Base-by-base conservation (phyloP, 1,284 basidiomycete genomes). In the Phellinidium pouzarii region DNA sequence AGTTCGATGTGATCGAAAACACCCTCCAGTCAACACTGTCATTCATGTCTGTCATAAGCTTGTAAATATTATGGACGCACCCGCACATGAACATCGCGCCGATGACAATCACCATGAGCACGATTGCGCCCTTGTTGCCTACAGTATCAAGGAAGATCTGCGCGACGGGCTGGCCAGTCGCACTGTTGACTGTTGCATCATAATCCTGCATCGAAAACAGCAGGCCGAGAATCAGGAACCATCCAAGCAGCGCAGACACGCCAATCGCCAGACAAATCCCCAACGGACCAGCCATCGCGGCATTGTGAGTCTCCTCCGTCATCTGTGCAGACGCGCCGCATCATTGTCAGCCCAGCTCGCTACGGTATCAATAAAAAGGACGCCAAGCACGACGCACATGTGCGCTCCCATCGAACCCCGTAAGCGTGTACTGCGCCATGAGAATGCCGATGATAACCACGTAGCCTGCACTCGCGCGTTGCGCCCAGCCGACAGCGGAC, bases 291-390 rank as follows among this genome's bases (percentile, higher is more conserved):
- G 81, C 73, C 75, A 80, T 77, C 5, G 82, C 80, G 12, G 86
- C 84, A 62, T 88, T 84, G 45, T 71, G 77, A 0, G 87, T 90
- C 65, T 90, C 86, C 66, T 89, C 87, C 0, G 83, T 82, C 83
- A 88, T 83, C 80, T 86, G 61, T 8, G 12, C 4, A n/a, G n/a
- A n/a, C n/a, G 26, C 23, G 12, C 34, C 47, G 31, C 12, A 5
- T 8, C 11, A n/a, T 7, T 4, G 25, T 52, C 31, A 53, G 44
- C 38, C 5, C 26, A 8, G 20, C 19, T 14, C 19, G 9, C 8
- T 14, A 29, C n/a, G 27, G 48, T 34, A n/a, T 14, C 43, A 44
- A 37, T n/a, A 34, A 36, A 53, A 22, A 49, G 31, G 41, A 49
- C 48, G 41, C 19, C 43, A 36, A 41, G 27, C 7, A 40, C 4